A percentile compares a stretch with the other conserved stretches of the same genome.
Evolutionary conservation across 257 asterid species (phyloP).

Genomic region (Coffea eugenioides): DNA sequence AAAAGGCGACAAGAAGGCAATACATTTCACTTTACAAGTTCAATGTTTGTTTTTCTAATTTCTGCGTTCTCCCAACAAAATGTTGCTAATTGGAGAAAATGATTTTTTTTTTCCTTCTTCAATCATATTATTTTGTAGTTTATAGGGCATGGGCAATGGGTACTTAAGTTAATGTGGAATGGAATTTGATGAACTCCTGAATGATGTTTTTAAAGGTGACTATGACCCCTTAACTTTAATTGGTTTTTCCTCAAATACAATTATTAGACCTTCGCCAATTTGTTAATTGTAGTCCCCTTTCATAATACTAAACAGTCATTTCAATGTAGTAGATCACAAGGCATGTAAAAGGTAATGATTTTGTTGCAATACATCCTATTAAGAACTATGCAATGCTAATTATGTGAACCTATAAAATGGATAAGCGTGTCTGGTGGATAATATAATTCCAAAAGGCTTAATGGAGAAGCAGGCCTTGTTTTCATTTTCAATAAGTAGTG

Average conservation of each 20-base stretch:
- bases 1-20: too few species aligned
- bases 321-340: slow-evolving; percentile 14
- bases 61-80: not conserved
- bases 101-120: slow-evolving; percentile 28
- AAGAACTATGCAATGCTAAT: slow-evolving; percentile 10
- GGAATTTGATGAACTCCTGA: not conserved
- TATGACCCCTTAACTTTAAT: not conserved
- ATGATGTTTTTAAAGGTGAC: not conserved
- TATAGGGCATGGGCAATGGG: slow-evolving; percentile 1
- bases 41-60: not conserved
- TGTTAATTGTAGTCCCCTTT: not conserved
- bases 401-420: not conserved
- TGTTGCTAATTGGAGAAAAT: not conserved
- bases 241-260: not conserved
- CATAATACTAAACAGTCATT: not conserved
- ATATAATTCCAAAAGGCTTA: slow-evolving; percentile 5
- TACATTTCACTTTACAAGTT: not conserved
- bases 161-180: slow-evolving; percentile 26
- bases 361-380: slow-evolving; percentile 9
- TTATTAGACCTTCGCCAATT: not conserved
- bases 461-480: slow-evolving; percentile 5
- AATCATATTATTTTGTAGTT: slow-evolving; percentile 24
- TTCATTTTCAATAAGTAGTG: slow-evolving; percentile 1
- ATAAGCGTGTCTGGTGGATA: slow-evolving; percentile 8
- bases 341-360: slow-evolving; percentile 22